Evolutionary conservation across 2,329 filamentous ascomycete genomes (phyloP), one percentile per base, ranked within the genome.

Genomic region (Talaromyces sp.): DNA sequence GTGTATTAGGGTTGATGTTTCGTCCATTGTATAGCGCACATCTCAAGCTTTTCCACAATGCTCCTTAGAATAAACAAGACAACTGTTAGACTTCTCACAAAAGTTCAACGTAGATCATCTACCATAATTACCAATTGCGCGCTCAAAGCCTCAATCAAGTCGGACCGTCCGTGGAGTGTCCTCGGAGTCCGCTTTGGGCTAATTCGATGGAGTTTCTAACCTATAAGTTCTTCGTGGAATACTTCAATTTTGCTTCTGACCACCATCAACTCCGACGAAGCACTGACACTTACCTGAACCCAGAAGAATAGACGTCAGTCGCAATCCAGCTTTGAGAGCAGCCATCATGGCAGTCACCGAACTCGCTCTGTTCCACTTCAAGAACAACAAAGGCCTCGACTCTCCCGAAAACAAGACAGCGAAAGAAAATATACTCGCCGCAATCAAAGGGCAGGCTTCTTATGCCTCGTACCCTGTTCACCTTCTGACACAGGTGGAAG

Each of bases 401-500:
- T 44, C 67, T 3, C 65, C 70, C 9, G 42, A 70, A 18, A 58
- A 63, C 18, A n/a, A 42, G 9, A 56, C 64, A 4, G 59, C 78
- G 4, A 67, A 69, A 44, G 62, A 67, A 18, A 74, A 71, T n/a
- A 72, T 82, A 4, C 60, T 63, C 16, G 64, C 69, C 40, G 80
- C 77, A 2, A 76, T 76, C 61, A 60, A 66, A 1, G 70, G 71
- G 14, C 77, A 81, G 69, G 70, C 76, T 58, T 63, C 68, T 1
- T 77, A 70, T 61, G 78, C 79, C 0, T 67, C 69, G 0, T 71
- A 74, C 25, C 64, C 69, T 0, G 79, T 80, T 48, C 70, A 74
- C 61, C 76, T 75, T 66, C 73, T 77, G 40, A 73, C 76, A 23
- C 79, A 82, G 58, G 52, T 77, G n/a, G 77, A 83, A 61, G 76